phyloP scores from a whole-genome alignment of 2,329 filamentous ascomycete genomes.

The Pestalotiopsis sp. region DNA sequence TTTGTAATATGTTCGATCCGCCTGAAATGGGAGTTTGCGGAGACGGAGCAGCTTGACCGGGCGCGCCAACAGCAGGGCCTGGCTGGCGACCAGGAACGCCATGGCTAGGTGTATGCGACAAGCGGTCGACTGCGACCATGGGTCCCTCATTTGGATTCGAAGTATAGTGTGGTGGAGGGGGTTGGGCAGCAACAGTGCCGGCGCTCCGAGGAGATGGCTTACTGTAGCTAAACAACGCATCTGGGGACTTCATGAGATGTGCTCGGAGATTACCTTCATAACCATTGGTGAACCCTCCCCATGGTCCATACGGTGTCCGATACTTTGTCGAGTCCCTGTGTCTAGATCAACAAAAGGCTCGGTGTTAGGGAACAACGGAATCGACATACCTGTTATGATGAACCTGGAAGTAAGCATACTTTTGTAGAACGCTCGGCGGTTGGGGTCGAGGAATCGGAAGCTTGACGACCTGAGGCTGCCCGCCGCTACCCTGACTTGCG shows the following conservation, averaged over 20 bases:
- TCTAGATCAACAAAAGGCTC: slow-evolving; percentile 20
- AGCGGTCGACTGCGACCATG: slow-evolving; percentile 7
- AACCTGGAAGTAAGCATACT: slow-evolving; percentile 62
- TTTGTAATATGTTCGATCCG: slow-evolving; percentile 9
- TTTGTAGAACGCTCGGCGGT: slow-evolving; percentile 48
- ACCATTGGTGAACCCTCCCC: slow-evolving; percentile 63
- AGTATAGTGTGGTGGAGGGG: slow-evolving; percentile 20
- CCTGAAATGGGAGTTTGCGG: neutral
- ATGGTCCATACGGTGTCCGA: slow-evolving; percentile 60
- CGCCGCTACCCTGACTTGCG: slow-evolving; percentile 31
- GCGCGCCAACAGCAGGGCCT: neutral
- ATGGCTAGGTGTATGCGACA: neutral
- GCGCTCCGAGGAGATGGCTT: neutral
- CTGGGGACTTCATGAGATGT: slow-evolving; percentile 46
- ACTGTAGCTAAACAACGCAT: slow-evolving; percentile 34
- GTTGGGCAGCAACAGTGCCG: neutral
- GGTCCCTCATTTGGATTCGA: neutral
- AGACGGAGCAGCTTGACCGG: neutral
- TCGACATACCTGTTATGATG: slow-evolving; percentile 58
- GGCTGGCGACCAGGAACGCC: slow-evolving; percentile 3
- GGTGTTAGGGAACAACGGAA: slow-evolving; percentile 9
- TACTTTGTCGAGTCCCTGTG: slow-evolving; percentile 57
- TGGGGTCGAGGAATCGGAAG: slow-evolving; percentile 22
- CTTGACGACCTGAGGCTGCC: slow-evolving; percentile 26
- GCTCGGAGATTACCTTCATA: slow-evolving; percentile 57